Base-by-base conservation (phyloP, 768 basidiomycete genomes). In the Russula earlei region DNA sequence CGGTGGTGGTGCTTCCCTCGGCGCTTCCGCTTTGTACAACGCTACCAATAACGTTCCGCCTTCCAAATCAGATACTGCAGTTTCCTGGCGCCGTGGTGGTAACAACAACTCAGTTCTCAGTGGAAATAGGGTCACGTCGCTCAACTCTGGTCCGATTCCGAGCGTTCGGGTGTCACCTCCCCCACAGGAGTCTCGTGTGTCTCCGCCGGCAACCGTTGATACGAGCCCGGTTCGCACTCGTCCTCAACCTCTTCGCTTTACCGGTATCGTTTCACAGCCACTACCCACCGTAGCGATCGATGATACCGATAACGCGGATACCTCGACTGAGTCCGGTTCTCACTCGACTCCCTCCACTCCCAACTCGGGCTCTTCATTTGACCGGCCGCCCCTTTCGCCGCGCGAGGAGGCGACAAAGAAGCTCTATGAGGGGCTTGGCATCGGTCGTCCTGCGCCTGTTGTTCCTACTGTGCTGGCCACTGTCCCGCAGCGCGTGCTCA, bases 351-450 rank as follows among this genome's bases (percentile, higher is more conserved):
- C 89, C 3, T 80, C 83, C 41, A 89, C 87, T 1, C 86, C 89
- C 11, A 80, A 79, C 61, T 85, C 86, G 17, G 77, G 82, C 41
- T 78, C 82, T 44, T 86, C 84, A 36, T 65, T 64, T 49, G 74
- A 74, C 20, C 64, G 65, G 49, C 69, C 70, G 59, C 79, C 83
- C 53, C 81, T 91, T 63, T 88, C 87, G 71, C 85, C 85, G 67
- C 85, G 89, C 73, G 89, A 91, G 71, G 88, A 90, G 72, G 89
- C 83, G 11, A 69, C 84, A 38, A 91, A 89, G 80, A 89, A 87
- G 72, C 70, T 90, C 56, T 91, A 89, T 67, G 90, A 91, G 71
- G 90, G 90, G 37, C 78, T 93, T 38, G 87, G 90, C n/a, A 81
- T 91, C 53, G 87, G 88, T 37, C 79, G 88, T 55, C 80, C 86